phyloP scores from a whole-genome alignment of 2,329 filamentous ascomycete species.

The Aspergillus sp. region DNA sequence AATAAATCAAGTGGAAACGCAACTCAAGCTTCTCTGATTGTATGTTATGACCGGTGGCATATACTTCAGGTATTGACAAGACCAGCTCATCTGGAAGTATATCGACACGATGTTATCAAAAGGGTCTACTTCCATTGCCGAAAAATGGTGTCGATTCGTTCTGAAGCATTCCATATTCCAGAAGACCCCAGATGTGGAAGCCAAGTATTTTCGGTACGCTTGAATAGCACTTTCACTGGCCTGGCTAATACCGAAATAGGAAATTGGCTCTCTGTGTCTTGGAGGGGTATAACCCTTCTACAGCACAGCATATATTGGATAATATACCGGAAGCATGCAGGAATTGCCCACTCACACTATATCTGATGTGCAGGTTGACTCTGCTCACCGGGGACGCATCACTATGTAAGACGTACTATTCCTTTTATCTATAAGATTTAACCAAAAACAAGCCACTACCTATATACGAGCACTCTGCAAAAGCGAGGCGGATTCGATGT shows the following conservation, averaged over 20 bases:
- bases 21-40: slow-evolving; percentile 52
- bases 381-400: slow-evolving; percentile 59
- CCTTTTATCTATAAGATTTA: not conserved
- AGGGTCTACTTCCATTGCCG: slow-evolving; percentile 55
- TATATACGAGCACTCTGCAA: slow-evolving; percentile 64
- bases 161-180: slow-evolving; percentile 64
- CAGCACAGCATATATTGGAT: slow-evolving; percentile 57
- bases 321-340: slow-evolving; percentile 60
- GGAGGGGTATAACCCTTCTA: slow-evolving; percentile 54
- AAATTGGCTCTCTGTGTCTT: slow-evolving; percentile 73
- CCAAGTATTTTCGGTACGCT: slow-evolving; percentile 65
- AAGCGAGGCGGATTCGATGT: slow-evolving; percentile 54
- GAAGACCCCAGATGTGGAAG: slow-evolving; percentile 64
- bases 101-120: slow-evolving; percentile 61
- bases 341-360: slow-evolving; percentile 66
- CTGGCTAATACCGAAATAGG: slow-evolving; percentile 45
- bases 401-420: slow-evolving; percentile 42
- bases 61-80: not conserved
- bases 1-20: slow-evolving; percentile 58
- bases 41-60: slow-evolving; percentile 20
- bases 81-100: slow-evolving; percentile 76
- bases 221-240: not conserved
- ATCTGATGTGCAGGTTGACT: slow-evolving; percentile 73
- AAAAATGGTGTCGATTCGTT: slow-evolving; percentile 71
- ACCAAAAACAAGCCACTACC: slow-evolving; percentile 50